A percentile compares a stretch with the other conserved stretches of the same genome.
Conservation (phyloP, 2,329 filamentous ascomycete species). For the Penicillium sp. region DNA sequence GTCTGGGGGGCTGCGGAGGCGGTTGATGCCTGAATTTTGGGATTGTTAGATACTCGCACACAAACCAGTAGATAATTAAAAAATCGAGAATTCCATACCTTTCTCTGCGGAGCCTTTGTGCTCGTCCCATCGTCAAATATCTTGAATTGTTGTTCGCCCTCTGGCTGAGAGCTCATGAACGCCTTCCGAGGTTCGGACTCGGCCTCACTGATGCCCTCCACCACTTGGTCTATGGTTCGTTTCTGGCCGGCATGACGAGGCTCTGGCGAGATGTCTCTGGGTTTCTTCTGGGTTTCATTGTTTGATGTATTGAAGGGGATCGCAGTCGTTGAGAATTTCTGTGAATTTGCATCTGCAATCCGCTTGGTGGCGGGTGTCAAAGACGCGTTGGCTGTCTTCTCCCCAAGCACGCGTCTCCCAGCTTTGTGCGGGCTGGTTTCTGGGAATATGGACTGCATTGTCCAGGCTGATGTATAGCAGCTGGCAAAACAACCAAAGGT, state of each 20-base stretch:
- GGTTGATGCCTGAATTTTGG: neutral
- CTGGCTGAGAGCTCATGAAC: conserved; percentile 9
- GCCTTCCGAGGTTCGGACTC: conserved; percentile 17
- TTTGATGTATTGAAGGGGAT: conserved; percentile 19
- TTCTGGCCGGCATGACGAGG: conserved; percentile 35
- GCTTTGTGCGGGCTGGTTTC: conserved; percentile 33
- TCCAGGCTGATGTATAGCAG: neutral
- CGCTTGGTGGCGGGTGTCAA: conserved; percentile 28
- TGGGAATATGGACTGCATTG: conserved; percentile 22
- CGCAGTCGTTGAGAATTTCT: conserved; percentile 27
- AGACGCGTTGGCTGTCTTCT: conserved; percentile 41
- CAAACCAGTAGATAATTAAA: neutral
- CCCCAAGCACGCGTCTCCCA: conserved; percentile 37
- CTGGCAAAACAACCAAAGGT: neutral
- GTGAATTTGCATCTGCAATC: conserved; percentile 13
- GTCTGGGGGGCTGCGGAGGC: neutral
- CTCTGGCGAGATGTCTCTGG: conserved; percentile 27
- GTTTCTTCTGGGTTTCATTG: conserved; percentile 25
- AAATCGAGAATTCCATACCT: conserved; percentile 12
- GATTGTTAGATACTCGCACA: conserved; percentile 1
- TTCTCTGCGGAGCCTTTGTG: conserved; percentile 14
- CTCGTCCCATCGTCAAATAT: conserved; percentile 21
- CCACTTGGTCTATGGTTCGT: conserved; percentile 37
- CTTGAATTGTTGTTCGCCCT: conserved; percentile 17
- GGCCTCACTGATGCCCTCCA: conserved; percentile 23